Base-by-base conservation (phyloP, 495 filamentous ascomycete genomes). In the Neurospora sublineolata region DNA sequence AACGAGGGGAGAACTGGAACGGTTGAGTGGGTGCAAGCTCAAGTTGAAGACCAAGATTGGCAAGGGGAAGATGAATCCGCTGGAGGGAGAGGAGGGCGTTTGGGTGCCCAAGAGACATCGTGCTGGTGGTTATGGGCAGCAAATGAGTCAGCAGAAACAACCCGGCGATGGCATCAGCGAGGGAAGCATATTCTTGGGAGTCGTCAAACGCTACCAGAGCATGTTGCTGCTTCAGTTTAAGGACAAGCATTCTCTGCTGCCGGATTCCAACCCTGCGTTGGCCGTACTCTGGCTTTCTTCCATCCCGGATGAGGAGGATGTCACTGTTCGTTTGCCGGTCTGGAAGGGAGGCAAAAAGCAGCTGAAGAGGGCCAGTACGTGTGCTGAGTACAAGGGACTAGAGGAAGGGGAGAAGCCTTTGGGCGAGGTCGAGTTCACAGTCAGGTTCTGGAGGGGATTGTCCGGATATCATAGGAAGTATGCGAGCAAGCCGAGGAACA, bases 201-300 rank as follows among this genome's bases (percentile, higher is more conserved):
- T 90, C 0, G 82, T 84, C 12, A 89, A 90, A 71, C 87, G 90
- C 33, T 91, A 92, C 75, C 75, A 82, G 30, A 84, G 85, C 4
- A 82, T 85, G 36, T 75, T 91, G 40, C 80, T 90, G n/a, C 75
- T 92, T 30, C 86, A 91, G 73, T 91, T 92, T 75, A 81, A 76
- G 16, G 79, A 86, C 73, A 60, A 60, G 52, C 84, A 83, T 18
- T 80, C 79, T 14, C 42, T 88, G 0, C 78, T 84, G 30, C 74
- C 79, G 0, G 87, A 90, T 68, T 86, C 85, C 37, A 88, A 85
- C 0, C 79, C 86, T 1, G 90, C 87, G 0, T 87, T 91, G 68
- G 88, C 86, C 0, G 80, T 91, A 4, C 77, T 92, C 9, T 92
- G 91, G 90, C 83, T 92, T 16, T 85, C 86, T 60, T 86, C 89